phyloP scores from a whole-genome alignment of 306 rosid genomes.

The Gastrolobium bilobum region DNA sequence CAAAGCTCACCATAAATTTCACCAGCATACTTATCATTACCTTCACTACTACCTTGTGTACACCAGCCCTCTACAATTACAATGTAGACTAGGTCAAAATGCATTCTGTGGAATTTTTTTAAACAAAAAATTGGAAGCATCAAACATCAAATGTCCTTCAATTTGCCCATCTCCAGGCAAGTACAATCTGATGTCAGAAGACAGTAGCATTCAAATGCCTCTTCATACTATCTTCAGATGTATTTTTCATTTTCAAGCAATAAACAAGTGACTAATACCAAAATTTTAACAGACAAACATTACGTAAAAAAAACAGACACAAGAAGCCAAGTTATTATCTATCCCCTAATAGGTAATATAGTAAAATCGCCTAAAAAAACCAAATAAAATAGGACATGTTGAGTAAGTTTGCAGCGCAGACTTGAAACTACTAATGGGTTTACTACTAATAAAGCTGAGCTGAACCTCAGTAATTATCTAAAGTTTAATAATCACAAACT shows the following conservation, averaged over 20 bases:
- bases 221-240: constrained; percentile 1
- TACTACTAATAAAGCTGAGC: not conserved
- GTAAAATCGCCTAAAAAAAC: not conserved
- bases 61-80: constrained; percentile 69
- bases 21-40: constrained; percentile 54
- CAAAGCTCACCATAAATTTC: constrained; percentile 58
- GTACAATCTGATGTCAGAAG: constrained; percentile 32
- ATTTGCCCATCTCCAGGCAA: not conserved
- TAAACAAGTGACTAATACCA: not conserved
- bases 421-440: not conserved
- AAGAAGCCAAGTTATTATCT: not conserved
- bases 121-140: not conserved
- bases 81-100: constrained; percentile 52
- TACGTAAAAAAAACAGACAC: not conserved
- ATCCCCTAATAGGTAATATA: not conserved
- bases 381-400: not conserved
- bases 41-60: constrained; percentile 53
- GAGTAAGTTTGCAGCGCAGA: not conserved
- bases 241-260: constrained; percentile 12
- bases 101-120: not conserved
- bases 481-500: constrained; percentile 32
- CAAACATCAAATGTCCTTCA: not conserved
- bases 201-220: not conserved
- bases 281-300: not conserved
- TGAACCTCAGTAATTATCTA: constrained; percentile 31